These are phyloP conservation scores for Dactylella cylindrospora DNA, from an alignment of 2,329 filamentous ascomycete species.

Conservation along the genomic window DNA sequence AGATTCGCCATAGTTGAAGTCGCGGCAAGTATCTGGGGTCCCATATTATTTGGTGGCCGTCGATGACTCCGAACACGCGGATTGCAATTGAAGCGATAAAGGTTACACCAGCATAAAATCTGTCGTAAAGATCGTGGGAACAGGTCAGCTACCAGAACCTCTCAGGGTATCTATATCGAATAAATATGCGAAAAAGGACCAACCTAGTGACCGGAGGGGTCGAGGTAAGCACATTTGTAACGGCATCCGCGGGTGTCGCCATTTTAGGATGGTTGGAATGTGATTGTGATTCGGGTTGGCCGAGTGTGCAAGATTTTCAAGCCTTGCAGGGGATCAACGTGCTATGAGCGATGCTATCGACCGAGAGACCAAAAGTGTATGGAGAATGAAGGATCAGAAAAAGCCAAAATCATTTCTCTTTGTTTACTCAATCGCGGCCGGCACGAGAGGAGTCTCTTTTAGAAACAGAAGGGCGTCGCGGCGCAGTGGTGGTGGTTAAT, in stretches of 20 bases:
- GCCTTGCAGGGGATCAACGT: too few species aligned
- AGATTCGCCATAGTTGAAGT: conserved; percentile 34
- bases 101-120: conserved; percentile 33
- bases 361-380: too few species aligned
- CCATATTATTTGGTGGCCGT: conserved; percentile 25
- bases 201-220: conserved; percentile 41
- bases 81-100: conserved; percentile 12
- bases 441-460: too few species aligned
- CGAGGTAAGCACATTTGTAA: conserved; percentile 18
- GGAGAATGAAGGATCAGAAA: too few species aligned
- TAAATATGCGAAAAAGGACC: neutral
- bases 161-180: too few species aligned
- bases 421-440: conserved; percentile 3
- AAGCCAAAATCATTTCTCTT: too few species aligned
- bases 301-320: too few species aligned
- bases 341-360: too few species aligned
- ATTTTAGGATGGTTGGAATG: conserved; percentile 17
- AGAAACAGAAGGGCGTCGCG: too few species aligned
- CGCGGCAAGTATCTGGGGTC: conserved; percentile 19
- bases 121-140: neutral
- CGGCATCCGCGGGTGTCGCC: conserved; percentile 29
- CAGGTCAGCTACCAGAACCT: neutral
- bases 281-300: too few species aligned
- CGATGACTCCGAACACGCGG: conserved; percentile 17
- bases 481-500: too few species aligned